Base-by-base conservation (phyloP, 2,329 filamentous ascomycete genomes). In the Colletotrichum sansevieriae region DNA sequence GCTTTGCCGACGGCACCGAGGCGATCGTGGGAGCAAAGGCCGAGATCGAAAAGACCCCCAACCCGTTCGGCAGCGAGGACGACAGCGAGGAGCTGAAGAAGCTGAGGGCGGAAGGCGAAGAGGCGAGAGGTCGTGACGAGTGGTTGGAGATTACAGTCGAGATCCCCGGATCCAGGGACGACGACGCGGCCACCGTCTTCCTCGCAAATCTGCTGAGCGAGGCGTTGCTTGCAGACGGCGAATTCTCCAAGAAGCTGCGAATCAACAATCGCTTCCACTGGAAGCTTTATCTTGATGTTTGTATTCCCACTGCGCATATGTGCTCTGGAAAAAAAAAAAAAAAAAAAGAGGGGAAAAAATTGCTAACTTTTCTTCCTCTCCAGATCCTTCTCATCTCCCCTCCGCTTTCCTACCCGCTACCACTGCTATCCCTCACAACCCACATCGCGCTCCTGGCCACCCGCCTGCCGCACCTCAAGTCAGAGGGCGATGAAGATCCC, bases 261-360 rank as follows among this genome's bases (percentile, higher is more conserved):
- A 98, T 99, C 78, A 98, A 98, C 82, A 83, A 85, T 68, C 88
- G 95, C 51, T 99, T 95, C 85, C 95, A 98, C 84, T 99, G 96
- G 96, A 93, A 95, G 81, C 80, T 99, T 65, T 98, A 95, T 81
- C 87, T 99, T 71, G 96, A 99, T 81, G 95, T 98, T 79, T 76
- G 92, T 85, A 22, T 9, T 4, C 3, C 54, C 58, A 37, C 57
- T 29, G 63, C 61, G 47, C n/a, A 4, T 18, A 4, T 13, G 15
- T 7, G 29, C 29, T 8, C 0, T 29, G 8, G 29, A 29, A 29
- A 29, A 29, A 29, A 9, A 29, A 9, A 29, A 9, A 29, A 9
- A 29, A 9, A 29, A 2, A 29, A 9, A 29, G 7, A 29, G 25
- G 7, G 25, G 7, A 29, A 29, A 2, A 20, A 8, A n/a, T 12